Conservation (phyloP, 352 stramenopile species). For the Pilasporangium apinafurcum region DNA sequence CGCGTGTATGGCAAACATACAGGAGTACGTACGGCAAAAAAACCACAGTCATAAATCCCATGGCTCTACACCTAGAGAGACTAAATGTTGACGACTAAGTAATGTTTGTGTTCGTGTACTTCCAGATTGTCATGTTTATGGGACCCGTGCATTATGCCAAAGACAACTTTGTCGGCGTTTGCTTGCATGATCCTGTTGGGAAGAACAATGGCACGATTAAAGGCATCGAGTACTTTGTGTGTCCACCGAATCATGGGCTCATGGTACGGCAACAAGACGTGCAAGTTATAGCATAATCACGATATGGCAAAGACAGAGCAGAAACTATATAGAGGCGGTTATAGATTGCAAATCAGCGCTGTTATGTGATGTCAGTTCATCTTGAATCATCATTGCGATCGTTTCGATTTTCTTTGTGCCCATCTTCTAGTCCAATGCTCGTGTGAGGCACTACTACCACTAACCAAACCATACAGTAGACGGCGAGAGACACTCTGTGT, state of each 20-base stretch:
- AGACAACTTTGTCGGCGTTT: slow-evolving; percentile 58
- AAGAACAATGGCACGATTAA: slow-evolving; percentile 78
- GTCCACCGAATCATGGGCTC: slow-evolving; percentile 39
- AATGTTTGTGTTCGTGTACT: neutral
- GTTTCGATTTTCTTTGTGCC: no score
- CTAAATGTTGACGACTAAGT: neutral
- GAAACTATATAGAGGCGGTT: no score
- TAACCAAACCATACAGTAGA: no score
- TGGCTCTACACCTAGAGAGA: no score
- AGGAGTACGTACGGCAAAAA: slow-evolving; percentile 21
- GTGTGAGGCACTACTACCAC: no score
- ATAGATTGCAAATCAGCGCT: no score
- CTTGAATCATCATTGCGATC: no score
- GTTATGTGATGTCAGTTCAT: no score
- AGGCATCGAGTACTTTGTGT: slow-evolving; percentile 59
- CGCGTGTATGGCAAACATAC: slow-evolving; percentile 26
- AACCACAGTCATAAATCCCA: neutral
- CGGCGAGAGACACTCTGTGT: no score
- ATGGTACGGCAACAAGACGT: slow-evolving; percentile 63
- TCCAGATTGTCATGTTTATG: slow-evolving; percentile 50
- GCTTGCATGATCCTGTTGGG: slow-evolving; percentile 41
- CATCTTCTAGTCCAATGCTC: no score
- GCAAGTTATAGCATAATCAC: slow-evolving; percentile 4
- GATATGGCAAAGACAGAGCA: no score
- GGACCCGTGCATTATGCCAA: slow-evolving; percentile 69